Conservation (phyloP, 306 rosid genomes). For the Prunus kanzakura region DNA sequence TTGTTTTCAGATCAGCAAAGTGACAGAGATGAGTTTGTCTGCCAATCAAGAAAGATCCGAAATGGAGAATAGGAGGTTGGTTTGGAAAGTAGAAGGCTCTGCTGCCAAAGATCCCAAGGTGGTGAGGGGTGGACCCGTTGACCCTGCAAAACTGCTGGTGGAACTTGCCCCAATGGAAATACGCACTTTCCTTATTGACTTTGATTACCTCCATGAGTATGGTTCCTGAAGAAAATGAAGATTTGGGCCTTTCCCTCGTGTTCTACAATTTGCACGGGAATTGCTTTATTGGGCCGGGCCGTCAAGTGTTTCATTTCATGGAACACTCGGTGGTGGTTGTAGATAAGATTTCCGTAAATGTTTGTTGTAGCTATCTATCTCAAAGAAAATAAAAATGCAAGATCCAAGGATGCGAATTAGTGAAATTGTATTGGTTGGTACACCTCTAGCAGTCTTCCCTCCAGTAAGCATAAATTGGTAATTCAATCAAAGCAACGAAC, state of each 20-base stretch:
- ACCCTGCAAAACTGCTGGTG: slow-evolving; percentile 59
- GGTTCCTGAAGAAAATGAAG: slow-evolving; percentile 13
- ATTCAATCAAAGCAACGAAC: too few relatives aligned
- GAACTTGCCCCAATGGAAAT: slow-evolving; percentile 88
- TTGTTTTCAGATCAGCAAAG: slow-evolving; percentile 58
- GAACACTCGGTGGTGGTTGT: neutral
- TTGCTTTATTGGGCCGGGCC: neutral
- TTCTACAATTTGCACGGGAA: neutral
- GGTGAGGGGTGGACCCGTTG: slow-evolving; percentile 69
- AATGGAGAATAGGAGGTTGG: slow-evolving; percentile 66
- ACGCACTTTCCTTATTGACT: slow-evolving; percentile 51
- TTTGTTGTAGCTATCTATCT: neutral
- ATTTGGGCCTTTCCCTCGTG: too few relatives aligned
- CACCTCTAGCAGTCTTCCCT: too few relatives aligned
- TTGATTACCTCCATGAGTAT: slow-evolving; percentile 13
- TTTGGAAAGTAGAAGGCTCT: slow-evolving; percentile 68
- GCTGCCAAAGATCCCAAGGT: slow-evolving; percentile 42
- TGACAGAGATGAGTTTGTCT: slow-evolving; percentile 72
- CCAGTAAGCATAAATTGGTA: too few relatives aligned
- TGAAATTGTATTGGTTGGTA: too few relatives aligned
- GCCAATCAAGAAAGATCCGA: slow-evolving; percentile 82
- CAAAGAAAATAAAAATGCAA: neutral
- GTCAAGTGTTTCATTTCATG: neutral
- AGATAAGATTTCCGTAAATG: neutral
- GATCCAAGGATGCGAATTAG: too few relatives aligned